Evolutionary conservation across 257 asterid species (phyloP).

Genomic region (Primulina huaijiensis): DNA sequence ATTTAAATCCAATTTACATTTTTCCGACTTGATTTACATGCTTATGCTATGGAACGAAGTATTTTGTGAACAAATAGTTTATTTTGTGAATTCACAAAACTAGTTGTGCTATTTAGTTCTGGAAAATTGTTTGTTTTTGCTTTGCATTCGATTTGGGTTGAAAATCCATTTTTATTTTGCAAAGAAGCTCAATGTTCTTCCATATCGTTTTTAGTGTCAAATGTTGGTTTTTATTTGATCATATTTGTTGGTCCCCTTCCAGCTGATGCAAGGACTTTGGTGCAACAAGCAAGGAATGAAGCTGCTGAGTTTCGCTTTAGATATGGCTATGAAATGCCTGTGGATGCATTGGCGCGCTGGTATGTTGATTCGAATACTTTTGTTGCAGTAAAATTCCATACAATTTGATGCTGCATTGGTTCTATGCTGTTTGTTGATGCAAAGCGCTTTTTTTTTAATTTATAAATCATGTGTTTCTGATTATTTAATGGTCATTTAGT

Average conservation of each 20-base stretch:
- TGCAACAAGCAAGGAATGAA: conserved; percentile 95
- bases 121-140: background rate
- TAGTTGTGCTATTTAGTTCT: too few species aligned
- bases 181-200: conserved; percentile 17
- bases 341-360: conserved; percentile 89
- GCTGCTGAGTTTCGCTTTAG: conserved; percentile 91
- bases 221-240: conserved; percentile 13
- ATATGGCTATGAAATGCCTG: conserved; percentile 98
- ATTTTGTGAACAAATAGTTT: too few species aligned
- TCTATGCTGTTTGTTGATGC: conserved; percentile 1
- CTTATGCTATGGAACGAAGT: background rate
- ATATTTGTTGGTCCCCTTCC: conserved; percentile 15
- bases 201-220: background rate
- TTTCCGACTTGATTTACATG: background rate
- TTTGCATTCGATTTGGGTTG: background rate
- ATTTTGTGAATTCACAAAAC: background rate
- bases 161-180: background rate
- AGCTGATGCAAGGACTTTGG: conserved; percentile 99
- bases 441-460: background rate
- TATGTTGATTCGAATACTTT: conserved; percentile 22
- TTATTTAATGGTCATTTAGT: background rate
- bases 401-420: background rate
- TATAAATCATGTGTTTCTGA: background rate
- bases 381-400: background rate
- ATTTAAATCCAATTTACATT: background rate